phyloP scores from a whole-genome alignment of 306 rosid genomes.

The Fragaria iinumae region DNA sequence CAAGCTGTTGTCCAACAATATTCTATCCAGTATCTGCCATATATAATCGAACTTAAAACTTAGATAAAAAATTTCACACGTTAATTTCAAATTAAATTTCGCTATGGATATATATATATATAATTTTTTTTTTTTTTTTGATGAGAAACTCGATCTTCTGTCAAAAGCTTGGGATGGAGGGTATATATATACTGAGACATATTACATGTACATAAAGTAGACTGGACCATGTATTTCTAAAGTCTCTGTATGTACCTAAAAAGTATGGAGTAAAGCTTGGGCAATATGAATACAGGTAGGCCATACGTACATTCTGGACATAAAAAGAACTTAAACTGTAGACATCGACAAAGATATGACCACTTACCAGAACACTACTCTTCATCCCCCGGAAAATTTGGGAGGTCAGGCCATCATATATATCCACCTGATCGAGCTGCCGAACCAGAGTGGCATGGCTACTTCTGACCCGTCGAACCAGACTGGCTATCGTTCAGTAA shows the following conservation, averaged over 20 bases:
- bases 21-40: too few relatives aligned
- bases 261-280: conserved; percentile 44
- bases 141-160: not conserved
- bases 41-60: too few relatives aligned
- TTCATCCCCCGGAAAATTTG: not conserved
- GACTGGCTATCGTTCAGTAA: not conserved
- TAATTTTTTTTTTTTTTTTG: too few relatives aligned
- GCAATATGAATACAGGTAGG: conserved; percentile 41
- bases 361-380: not conserved
- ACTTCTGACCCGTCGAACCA: not conserved
- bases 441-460: too few relatives aligned
- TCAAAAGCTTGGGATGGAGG: not conserved
- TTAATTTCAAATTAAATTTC: too few relatives aligned
- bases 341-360: conserved; percentile 5
- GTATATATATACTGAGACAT: not conserved
- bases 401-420: not conserved
- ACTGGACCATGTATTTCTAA: conserved; percentile 17
- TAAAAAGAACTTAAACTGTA: conserved; percentile 6
- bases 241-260: conserved; percentile 15
- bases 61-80: too few relatives aligned
- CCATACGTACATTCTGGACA: conserved; percentile 32
- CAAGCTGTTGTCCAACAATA: too few relatives aligned
- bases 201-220: not conserved
- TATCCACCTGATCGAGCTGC: not conserved
- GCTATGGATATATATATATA: too few relatives aligned